Base-by-base conservation (phyloP, 441 rosid species). In the Populus hybrid region DNA sequence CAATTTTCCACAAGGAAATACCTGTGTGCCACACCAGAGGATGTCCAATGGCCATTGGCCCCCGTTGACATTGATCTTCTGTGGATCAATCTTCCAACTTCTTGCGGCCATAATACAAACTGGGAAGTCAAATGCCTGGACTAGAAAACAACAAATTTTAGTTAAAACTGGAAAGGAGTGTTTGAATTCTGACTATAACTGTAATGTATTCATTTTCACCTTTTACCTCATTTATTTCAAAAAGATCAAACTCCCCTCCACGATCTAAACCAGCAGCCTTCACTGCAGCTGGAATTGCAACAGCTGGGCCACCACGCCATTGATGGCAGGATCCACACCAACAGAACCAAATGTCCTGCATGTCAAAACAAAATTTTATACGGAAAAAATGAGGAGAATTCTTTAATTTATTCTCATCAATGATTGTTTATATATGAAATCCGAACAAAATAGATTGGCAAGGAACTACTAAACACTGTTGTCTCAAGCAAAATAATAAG, bases 271-370 rank as follows among this genome's bases (percentile, higher is more conserved):
- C 97, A 40, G 98, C 98, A 46, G 97, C 88, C 83, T 91, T 90
- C 50, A 97, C 98, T 75, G 99, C 98, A 75, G 91, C 97, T 26
- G 98, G 99, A 81, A 97, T 97, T 59, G 99, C 98, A 69, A 85
- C 97, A 70, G 98, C 98, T 72, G 98, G 99, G 59, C 98, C n/a
- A n/a, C 98, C 50, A 97, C 77, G 46, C 99, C 99, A 98, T 93
- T 97, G 84, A 97, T 89, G 77, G 98, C 96, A 77, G 98, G 99
- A 86, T 97, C 98, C 82, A 94, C 99, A 81, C 98, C 99, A 70
- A 97, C 98, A 46, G 98, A 98, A 76, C 92, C 86, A 84, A 97
- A 94, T 78, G 92, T 90, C 97, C 99, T 96, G 86, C 75, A 82
- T 53, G 16, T 73, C 64, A 66, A 75, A 67, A 75, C 70, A 14